phyloP scores from a whole-genome alignment of 768 basidiomycete species.

The Suillus alpinus region DNA sequence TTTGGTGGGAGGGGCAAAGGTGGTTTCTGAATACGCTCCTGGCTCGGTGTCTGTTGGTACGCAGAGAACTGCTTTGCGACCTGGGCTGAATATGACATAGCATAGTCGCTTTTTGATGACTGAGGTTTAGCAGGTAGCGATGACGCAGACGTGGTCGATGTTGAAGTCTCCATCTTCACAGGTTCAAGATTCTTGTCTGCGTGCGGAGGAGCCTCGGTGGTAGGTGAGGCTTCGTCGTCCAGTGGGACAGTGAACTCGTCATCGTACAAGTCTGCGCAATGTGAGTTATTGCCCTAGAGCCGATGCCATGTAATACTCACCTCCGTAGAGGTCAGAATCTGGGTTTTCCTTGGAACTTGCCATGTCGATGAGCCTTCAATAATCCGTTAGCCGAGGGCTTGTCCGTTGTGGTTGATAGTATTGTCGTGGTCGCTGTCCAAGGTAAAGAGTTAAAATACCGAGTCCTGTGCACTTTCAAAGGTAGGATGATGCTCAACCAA shows the following conservation, averaged over 20 bases:
- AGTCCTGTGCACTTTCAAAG: constrained; percentile 3
- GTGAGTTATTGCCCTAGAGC: constrained; percentile 4
- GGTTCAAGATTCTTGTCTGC: constrained; percentile 16
- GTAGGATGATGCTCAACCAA: constrained; percentile 1
- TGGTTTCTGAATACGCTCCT: constrained; percentile 52
- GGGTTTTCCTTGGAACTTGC: constrained; percentile 30
- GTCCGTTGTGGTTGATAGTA: constrained; percentile 18
- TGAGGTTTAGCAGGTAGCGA: constrained; percentile 28
- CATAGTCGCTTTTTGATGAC: constrained; percentile 15
- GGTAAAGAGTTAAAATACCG: constrained; percentile 1
- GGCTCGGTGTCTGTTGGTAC: constrained; percentile 64
- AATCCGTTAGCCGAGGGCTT: not conserved
- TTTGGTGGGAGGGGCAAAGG: constrained; percentile 22
- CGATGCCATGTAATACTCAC: constrained; percentile 25
- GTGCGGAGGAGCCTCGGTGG: constrained; percentile 24
- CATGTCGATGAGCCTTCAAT: constrained; percentile 15
- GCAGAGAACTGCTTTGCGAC: constrained; percentile 63
- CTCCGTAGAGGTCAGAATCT: constrained; percentile 47
- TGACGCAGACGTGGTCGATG: constrained; percentile 7
- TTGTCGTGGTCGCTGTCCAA: constrained; percentile 2
- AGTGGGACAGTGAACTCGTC: constrained; percentile 36
- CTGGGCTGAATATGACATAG: constrained; percentile 60
- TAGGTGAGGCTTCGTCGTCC: constrained; percentile 30
- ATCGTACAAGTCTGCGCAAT: constrained; percentile 50
- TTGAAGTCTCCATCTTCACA: constrained; percentile 22